phyloP scores from a whole-genome alignment of 1,284 basidiomycete species.

The Fistulinella staudtii region DNA sequence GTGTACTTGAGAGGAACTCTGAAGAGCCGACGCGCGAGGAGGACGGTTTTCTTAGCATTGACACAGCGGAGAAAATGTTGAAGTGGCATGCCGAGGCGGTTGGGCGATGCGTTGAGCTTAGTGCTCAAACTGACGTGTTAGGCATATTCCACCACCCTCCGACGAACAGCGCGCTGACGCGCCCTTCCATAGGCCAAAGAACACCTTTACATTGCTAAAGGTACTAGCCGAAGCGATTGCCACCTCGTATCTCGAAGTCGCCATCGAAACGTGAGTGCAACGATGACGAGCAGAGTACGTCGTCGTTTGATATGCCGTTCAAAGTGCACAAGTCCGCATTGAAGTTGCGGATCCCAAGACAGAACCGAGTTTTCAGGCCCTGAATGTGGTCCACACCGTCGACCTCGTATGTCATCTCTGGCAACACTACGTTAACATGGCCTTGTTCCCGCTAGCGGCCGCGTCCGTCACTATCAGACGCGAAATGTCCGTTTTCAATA shows the following conservation, averaged over 20 bases:
- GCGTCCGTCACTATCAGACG: constrained; percentile 84
- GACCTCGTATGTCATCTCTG: constrained; percentile 93
- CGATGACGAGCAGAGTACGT: not conserved
- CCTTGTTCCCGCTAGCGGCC: constrained; percentile 84
- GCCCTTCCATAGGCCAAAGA: constrained; percentile 68
- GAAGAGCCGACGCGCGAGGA: constrained; percentile 75
- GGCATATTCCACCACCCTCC: constrained; percentile 31
- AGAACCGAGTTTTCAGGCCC: constrained; percentile 76
- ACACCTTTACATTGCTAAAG: constrained; percentile 81
- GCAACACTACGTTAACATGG: constrained; percentile 95
- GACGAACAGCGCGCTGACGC: constrained; percentile 1
- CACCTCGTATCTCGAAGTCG: constrained; percentile 84
- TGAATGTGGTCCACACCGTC: constrained; percentile 69
- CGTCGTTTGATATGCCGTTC: constrained; percentile 8
- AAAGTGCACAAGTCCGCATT: constrained; percentile 68
- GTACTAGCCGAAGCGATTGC: constrained; percentile 89
- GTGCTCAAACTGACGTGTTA: constrained; percentile 77
- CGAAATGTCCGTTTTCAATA: constrained; percentile 94
- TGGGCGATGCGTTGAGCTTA: constrained; percentile 88
- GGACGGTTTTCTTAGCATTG: constrained; percentile 76
- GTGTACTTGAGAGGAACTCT: constrained; percentile 47
- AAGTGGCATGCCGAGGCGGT: constrained; percentile 96
- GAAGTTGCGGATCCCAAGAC: constrained; percentile 71
- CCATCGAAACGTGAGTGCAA: constrained; percentile 78
- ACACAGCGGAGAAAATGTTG: constrained; percentile 83